Conservation (phyloP, 2,329 filamentous ascomycete genomes). For the Ceratocystis eucalypticola region DNA sequence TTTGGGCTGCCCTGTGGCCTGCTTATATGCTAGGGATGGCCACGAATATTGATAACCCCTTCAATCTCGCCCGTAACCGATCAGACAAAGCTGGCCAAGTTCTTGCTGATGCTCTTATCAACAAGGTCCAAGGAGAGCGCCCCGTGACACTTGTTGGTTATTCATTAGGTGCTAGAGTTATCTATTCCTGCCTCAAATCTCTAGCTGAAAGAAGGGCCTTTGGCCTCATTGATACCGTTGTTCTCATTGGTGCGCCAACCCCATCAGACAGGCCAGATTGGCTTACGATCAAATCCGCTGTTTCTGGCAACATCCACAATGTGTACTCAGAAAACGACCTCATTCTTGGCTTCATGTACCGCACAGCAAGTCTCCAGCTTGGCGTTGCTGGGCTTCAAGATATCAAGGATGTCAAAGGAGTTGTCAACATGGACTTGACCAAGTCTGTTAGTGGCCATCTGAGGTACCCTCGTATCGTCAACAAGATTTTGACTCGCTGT, state of each 20-base stretch:
- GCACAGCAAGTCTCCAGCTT: slow-evolving; percentile 66
- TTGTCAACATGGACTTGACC: slow-evolving; percentile 44
- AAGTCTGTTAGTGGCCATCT: slow-evolving; percentile 40
- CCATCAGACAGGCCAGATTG: slow-evolving; percentile 61
- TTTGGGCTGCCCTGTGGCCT: slow-evolving; percentile 58
- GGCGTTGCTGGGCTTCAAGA: slow-evolving; percentile 74
- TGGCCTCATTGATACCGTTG: slow-evolving; percentile 68
- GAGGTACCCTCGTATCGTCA: slow-evolving; percentile 38
- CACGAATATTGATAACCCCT: slow-evolving; percentile 65
- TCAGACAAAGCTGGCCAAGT: slow-evolving; percentile 70
- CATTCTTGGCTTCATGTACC: slow-evolving; percentile 75
- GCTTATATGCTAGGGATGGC: slow-evolving; percentile 53
- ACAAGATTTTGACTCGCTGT: slow-evolving; percentile 39
- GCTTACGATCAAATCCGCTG: slow-evolving; percentile 62
- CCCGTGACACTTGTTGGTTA: slow-evolving; percentile 72
- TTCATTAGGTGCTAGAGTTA: slow-evolving; percentile 66
- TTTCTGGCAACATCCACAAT: slow-evolving; percentile 72
- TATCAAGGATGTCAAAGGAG: slow-evolving; percentile 51
- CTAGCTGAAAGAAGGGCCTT: slow-evolving; percentile 69
- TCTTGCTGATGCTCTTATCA: slow-evolving; percentile 69
- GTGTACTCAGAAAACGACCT: slow-evolving; percentile 81
- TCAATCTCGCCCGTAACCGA: slow-evolving; percentile 59
- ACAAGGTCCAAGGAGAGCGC: slow-evolving; percentile 67
- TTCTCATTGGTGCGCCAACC: slow-evolving; percentile 68
- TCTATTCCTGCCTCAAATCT: slow-evolving; percentile 66